Evolutionary conservation across 108 stramenopile species (phyloP), one percentile per base, ranked within the genome.

Genomic region (Nitzschia palea): DNA sequence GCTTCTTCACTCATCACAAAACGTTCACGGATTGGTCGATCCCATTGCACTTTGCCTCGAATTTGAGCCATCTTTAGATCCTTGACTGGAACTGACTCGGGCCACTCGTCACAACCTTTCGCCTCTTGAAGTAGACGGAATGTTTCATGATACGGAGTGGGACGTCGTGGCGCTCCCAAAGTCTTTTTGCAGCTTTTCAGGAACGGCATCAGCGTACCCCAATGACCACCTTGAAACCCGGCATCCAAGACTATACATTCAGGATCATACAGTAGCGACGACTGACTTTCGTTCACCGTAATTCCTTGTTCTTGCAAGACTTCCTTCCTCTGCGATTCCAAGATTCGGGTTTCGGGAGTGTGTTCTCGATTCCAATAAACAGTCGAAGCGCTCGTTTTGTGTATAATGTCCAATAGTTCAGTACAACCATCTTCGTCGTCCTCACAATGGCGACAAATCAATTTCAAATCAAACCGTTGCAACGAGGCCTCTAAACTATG

Each of bases 201-300:
- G 44, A 80, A 80, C 8, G 79, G 79, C 79, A 80, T 80, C 36
- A 80, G 58, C 4, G 79, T 80, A 15, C 70, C 79, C 44, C 68
- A 80, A 34, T 80, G 79, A 3, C 79, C 79, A n/a, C 74, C 74
- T 40, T 75, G 15, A 43, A 80, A 80, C 2, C 74, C 79, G 6
- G 56, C 34, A 26, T 55, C 25, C 33, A 80, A 25, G 31, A 42
- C 26, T n/a, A 75, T 53, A n/a, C 27, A 18, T 0, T 63, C 51
- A 4, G 69, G 68, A 71, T 80, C 74, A 53, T 71, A 75, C 26
- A 80, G 48, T 17, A 80, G 31, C 10, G 74, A 71, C 2, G 74
- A 80, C 43, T 75, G 68, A 8, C 28, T 26, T 33, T 61, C 44
- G 12, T 40, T 25, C 35, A 23, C 33, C 17, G 8, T 4, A 3